Evolutionary conservation across 2,329 filamentous ascomycete species (phyloP), one percentile per base, ranked within the genome.

Genomic region (Pezicula carpinea): DNA sequence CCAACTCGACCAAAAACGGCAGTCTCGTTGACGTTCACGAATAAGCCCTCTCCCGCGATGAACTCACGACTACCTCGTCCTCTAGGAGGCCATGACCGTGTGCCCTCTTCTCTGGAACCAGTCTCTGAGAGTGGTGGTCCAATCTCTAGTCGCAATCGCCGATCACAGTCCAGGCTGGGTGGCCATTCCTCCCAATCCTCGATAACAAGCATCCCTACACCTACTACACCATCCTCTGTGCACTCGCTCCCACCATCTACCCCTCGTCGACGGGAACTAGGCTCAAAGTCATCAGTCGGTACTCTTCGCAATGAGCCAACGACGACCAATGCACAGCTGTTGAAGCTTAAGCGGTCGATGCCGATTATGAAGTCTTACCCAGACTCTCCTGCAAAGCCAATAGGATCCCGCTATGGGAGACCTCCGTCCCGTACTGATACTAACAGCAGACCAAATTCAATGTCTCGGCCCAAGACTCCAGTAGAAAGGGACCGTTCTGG

Each of bases 1-100:
- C 86, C 89, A 39, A 77, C 79, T 18, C 79, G 87, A 52, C 80
- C 80, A 17, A 85, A 84, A 63, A 81, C 88, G 15, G 83, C 89
- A 10, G 86, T 93, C 22, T 92, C 91, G 11, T 74, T 97, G 51
- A 96, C 90, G 6, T 97, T 97, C 63, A 95, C 89, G 40, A 93
- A 87, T 67, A 90, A 91, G 60, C 70, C 79, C n/a, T 62, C 72
- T 19, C 63, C 70, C 21, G 59, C 67, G 5, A 56, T 62, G 49
- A 63, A 63, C 23, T 93, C 90, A 29, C 84, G 90, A 47, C 85
- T 96, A 50, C 90, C 92, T 32, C 81, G 90, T 43, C 85, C 91
- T 31, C 75, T 85, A 46, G 68, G 68, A 31, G 76, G 75, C 50
- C 83, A 87, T 65, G 85, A 89, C 60, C 77, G 85, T 44, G 79